Percentiles rank a stretch among this genome's conserved stretches.
phyloP scores from a whole-genome alignment of 768 basidiomycete genomes.

The Hygrophorus pudorinus region DNA sequence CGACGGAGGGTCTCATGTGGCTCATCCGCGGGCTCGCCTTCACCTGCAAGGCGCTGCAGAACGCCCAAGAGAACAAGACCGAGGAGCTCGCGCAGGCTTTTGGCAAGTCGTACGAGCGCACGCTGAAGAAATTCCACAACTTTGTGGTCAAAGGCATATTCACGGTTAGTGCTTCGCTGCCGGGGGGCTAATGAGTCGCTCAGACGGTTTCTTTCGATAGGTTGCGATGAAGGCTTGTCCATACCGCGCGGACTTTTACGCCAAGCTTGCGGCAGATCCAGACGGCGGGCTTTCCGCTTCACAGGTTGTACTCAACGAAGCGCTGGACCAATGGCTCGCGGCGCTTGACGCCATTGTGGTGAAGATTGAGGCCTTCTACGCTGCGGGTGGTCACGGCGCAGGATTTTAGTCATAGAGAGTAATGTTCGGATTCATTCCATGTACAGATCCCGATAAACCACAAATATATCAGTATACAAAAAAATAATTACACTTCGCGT shows the following conservation, averaged over 20 bases:
- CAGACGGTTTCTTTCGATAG: constrained; percentile 26
- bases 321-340: constrained; percentile 57
- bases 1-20: constrained; percentile 93
- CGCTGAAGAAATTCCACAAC: constrained; percentile 79
- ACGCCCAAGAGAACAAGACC: constrained; percentile 52
- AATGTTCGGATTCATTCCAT: not conserved
- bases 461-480: too few species aligned
- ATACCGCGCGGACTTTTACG: constrained; percentile 57
- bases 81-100: constrained; percentile 68
- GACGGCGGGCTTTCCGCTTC: constrained; percentile 35
- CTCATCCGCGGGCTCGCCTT: constrained; percentile 85
- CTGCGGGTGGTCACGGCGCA: constrained; percentile 46
- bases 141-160: constrained; percentile 61
- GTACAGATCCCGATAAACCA: too few species aligned
- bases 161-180: constrained; percentile 28
- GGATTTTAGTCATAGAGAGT: constrained; percentile 25
- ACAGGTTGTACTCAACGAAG: constrained; percentile 42
- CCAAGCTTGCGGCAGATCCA: constrained; percentile 52
- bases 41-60: constrained; percentile 72
- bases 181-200: not conserved
- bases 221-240: constrained; percentile 60
- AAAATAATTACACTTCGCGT: too few species aligned
- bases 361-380: constrained; percentile 51
- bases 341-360: constrained; percentile 47
- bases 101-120: constrained; percentile 67